A percentile compares a stretch with the other conserved stretches of the same genome.
Conservation (phyloP, 2,329 filamentous ascomycete genomes). For the Eutypella sp. region DNA sequence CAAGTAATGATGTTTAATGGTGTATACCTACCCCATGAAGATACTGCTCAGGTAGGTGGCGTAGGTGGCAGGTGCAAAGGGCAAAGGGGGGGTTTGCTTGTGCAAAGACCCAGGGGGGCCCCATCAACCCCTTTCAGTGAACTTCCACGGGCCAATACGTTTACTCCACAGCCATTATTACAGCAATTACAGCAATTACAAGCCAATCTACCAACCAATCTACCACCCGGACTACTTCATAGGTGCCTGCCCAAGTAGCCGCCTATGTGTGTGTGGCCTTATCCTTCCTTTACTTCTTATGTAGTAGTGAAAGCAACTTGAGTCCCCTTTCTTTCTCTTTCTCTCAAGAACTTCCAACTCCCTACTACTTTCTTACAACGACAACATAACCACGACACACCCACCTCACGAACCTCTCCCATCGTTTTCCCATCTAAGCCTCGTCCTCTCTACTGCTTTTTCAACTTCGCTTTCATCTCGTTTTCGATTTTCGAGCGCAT, state of each 20-base stretch:
- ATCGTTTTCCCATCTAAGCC: constrained; percentile 9
- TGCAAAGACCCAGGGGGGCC: not conserved
- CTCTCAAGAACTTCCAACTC: not conserved
- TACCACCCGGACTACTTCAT: no score
- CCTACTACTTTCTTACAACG: constrained; percentile 1
- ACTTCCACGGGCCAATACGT: not conserved
- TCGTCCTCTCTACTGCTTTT: constrained; percentile 24
- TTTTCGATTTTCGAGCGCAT: constrained; percentile 10
- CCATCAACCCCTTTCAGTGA: not conserved
- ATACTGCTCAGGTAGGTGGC: no score
- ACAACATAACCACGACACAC: no score
- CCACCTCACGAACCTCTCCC: constrained; percentile 21
- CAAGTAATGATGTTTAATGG: no score
- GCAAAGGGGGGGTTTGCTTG: not conserved
- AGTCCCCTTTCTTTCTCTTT: not conserved
- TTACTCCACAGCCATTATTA: no score
- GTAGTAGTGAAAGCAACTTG: no score
- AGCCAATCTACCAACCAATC: no score
- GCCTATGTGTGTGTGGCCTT: no score
- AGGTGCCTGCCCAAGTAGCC: no score
- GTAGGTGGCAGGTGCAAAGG: not conserved
- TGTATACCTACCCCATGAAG: no score
- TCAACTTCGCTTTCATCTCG: constrained; percentile 17
- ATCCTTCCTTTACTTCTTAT: no score
- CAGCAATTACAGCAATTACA: no score